Percentiles rank a stretch among this genome's conserved stretches.
phyloP scores from a whole-genome alignment of 1,139 yeast genomes.

The Yamadazyma jaroonii region DNA sequence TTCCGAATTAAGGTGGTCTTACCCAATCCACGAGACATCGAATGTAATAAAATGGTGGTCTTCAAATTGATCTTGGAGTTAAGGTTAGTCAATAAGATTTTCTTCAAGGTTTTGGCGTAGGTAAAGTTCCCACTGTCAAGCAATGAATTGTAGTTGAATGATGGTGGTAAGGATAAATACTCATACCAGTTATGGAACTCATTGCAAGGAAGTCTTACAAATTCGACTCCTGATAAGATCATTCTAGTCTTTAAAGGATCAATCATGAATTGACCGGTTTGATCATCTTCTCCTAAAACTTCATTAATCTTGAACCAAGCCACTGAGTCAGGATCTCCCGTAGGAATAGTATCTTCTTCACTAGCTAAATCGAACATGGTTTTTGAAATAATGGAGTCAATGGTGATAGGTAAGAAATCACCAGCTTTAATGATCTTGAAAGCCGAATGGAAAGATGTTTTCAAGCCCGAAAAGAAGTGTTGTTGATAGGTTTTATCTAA shows the following conservation, averaged over 20 bases:
- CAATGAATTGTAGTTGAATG: slow-evolving; percentile 29
- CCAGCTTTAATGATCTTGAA: slow-evolving; percentile 57
- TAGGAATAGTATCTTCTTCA: slow-evolving; percentile 41
- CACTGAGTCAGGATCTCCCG: slow-evolving; percentile 66
- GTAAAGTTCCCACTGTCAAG: slow-evolving; percentile 29
- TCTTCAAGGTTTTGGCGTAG: slow-evolving; percentile 51
- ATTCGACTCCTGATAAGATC: slow-evolving; percentile 62
- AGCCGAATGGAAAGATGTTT: slow-evolving; percentile 56
- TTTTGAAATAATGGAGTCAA: slow-evolving; percentile 69
- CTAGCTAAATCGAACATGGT: slow-evolving; percentile 47
- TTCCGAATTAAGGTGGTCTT: slow-evolving; percentile 63
- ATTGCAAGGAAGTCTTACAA: slow-evolving; percentile 36
- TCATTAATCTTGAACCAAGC: slow-evolving; percentile 78
- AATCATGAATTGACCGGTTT: slow-evolving; percentile 48
- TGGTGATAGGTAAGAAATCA: slow-evolving; percentile 73
- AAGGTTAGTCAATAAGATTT: slow-evolving; percentile 47
- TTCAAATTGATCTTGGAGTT: slow-evolving; percentile 40
- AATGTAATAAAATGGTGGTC: slow-evolving; percentile 65
- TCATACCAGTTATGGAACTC: slow-evolving; percentile 44
- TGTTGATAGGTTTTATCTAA: slow-evolving; percentile 66
- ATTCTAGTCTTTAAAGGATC: slow-evolving; percentile 65
- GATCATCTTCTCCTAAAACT: slow-evolving; percentile 26
- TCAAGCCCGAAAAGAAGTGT: slow-evolving; percentile 60
- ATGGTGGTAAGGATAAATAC: slow-evolving; percentile 43
- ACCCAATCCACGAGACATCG: slow-evolving; percentile 77